These are phyloP conservation scores for Tuber magnatum DNA, from an alignment of 495 filamentous ascomycete species.

Conservation along the genomic window DNA sequence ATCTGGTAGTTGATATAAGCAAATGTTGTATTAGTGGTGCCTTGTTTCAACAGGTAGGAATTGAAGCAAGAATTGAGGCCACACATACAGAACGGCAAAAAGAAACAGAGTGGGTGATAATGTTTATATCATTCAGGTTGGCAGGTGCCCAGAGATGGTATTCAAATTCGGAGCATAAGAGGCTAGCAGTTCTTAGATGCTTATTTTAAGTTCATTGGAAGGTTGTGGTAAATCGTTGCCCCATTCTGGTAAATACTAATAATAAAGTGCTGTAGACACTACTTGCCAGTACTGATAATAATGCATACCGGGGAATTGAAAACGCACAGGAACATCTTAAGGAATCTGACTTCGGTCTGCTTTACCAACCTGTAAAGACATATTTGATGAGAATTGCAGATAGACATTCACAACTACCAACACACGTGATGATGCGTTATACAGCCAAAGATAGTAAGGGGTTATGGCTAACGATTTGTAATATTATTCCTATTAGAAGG, in stretches of 20 bases:
- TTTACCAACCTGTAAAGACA: background rate
- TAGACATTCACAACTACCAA: background rate
- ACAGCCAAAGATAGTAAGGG: too few relatives aligned
- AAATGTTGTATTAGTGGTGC: background rate
- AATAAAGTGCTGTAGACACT: background rate
- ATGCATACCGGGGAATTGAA: background rate
- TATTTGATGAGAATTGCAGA: background rate
- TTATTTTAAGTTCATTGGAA: background rate
- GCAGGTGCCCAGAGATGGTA: background rate
- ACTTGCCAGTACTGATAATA: background rate
- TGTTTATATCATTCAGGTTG: constrained; percentile 5
- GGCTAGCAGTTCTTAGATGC: background rate
- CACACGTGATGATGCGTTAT: fast-evolving
- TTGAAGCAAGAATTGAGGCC: background rate
- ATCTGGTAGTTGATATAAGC: background rate
- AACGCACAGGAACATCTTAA: background rate
- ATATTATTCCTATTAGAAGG: too few relatives aligned
- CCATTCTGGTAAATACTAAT: background rate
- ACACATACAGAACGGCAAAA: background rate
- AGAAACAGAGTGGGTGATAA: background rate
- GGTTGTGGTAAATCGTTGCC: background rate
- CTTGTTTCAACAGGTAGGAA: background rate
- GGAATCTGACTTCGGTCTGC: background rate
- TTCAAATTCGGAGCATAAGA: background rate
- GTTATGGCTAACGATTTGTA: background rate